These are phyloP conservation scores for Colletotrichum sublineola DNA, from an alignment of 2,329 filamentous ascomycete genomes.

Conservation along the genomic window DNA sequence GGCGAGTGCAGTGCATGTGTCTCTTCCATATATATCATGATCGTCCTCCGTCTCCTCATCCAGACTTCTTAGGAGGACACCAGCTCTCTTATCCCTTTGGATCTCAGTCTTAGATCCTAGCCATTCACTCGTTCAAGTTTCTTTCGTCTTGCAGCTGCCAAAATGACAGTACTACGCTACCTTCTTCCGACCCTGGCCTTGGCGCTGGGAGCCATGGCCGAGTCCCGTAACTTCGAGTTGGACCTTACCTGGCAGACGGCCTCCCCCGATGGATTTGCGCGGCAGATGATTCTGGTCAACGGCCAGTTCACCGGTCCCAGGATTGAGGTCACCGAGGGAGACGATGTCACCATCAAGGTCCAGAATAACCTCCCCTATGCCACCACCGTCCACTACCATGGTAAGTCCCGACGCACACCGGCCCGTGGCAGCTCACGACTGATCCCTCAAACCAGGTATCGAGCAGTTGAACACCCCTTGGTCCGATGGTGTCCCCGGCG, in stretches of 20 bases:
- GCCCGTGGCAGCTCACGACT: not conserved
- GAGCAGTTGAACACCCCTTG: constrained; percentile 60
- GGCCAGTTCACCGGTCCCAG: constrained; percentile 72
- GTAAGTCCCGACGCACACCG: constrained; percentile 45
- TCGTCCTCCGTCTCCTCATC: constrained; percentile 29
- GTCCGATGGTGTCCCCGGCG: constrained; percentile 71
- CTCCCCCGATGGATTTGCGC: constrained; percentile 59
- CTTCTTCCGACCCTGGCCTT: constrained; percentile 40
- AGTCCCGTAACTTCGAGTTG: constrained; percentile 44
- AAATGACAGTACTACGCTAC: constrained; percentile 40
- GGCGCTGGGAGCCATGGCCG: constrained; percentile 39
- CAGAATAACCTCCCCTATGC: constrained; percentile 62
- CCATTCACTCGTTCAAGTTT: constrained; percentile 37
- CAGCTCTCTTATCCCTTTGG: constrained; percentile 31
- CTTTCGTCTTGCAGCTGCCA: constrained; percentile 33
- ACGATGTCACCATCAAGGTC: constrained; percentile 60
- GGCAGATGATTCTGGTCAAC: constrained; percentile 67
- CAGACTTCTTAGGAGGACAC: constrained; percentile 5
- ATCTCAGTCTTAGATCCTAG: constrained; percentile 39
- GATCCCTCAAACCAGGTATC: constrained; percentile 47
- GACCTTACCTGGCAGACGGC: constrained; percentile 54
- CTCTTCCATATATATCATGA: constrained; percentile 41
- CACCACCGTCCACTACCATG: constrained; percentile 65
- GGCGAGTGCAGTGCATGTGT: constrained; percentile 34
- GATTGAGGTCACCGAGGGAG: constrained; percentile 66